Evolutionary conservation across 371 early-diverging fungal species (phyloP).

Genomic region (Smittium mucronatum): DNA sequence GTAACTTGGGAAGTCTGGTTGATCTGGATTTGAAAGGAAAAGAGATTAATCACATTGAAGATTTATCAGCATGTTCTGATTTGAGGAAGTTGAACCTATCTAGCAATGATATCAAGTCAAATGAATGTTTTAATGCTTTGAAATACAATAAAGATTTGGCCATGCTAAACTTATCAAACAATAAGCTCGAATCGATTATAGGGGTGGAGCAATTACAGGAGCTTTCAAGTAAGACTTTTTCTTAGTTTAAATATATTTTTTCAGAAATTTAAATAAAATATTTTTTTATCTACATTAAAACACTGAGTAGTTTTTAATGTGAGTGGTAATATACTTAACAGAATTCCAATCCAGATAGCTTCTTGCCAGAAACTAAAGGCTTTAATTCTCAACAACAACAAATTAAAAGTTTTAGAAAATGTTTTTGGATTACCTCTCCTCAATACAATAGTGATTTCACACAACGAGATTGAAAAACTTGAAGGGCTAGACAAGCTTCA

Average conservation of each 20-base stretch:
- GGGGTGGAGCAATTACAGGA: slow-evolving; percentile 45
- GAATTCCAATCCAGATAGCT: slow-evolving; percentile 44
- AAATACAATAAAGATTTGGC: slow-evolving; percentile 42
- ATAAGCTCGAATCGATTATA: slow-evolving; percentile 45
- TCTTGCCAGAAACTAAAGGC: slow-evolving; percentile 55
- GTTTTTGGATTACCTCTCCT: slow-evolving; percentile 43
- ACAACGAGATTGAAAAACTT: slow-evolving; percentile 52
- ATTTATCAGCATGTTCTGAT: slow-evolving; percentile 47
- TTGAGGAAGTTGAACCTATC: slow-evolving; percentile 56
- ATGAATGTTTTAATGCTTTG: slow-evolving; percentile 42
- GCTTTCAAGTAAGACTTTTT: slow-evolving; percentile 40
- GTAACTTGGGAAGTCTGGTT: slow-evolving; percentile 33
- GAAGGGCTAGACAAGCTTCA: slow-evolving; percentile 41
- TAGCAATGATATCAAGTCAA: slow-evolving; percentile 43
- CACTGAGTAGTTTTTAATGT: slow-evolving; percentile 47
- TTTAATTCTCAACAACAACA: slow-evolving; percentile 67
- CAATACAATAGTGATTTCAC: slow-evolving; percentile 68
- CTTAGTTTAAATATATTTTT: neutral
- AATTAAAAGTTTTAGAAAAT: slow-evolving; percentile 48
- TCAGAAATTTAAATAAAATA: slow-evolving; percentile 1
- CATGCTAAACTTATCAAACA: slow-evolving; percentile 49
- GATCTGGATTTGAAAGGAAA: slow-evolving; percentile 40
- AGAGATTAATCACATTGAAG: slow-evolving; percentile 48
- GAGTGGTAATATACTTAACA: slow-evolving; percentile 51
- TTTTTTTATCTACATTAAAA: neutral